These are phyloP conservation scores for Termitomyces sp. DNA, from an alignment of 768 basidiomycete species.

Conservation along the genomic window DNA sequence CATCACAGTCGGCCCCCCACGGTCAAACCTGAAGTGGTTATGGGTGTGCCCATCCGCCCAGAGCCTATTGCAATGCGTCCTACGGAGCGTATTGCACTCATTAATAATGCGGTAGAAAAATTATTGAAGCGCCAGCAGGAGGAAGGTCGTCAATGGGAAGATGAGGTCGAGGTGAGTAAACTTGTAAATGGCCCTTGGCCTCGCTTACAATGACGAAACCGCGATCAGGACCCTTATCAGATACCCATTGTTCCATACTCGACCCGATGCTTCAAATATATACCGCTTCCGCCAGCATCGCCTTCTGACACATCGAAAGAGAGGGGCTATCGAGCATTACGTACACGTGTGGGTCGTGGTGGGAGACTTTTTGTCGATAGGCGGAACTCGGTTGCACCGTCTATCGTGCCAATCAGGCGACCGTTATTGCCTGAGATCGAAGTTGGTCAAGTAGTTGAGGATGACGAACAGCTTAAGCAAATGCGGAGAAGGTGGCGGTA, in stretches of 20 bases:
- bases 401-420: not conserved
- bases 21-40: not conserved
- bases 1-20: not conserved
- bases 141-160: slow-evolving; percentile 78
- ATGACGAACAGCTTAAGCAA: not conserved
- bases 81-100: slow-evolving; percentile 54
- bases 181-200: not conserved
- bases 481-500: not conserved
- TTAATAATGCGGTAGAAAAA: slow-evolving; percentile 56
- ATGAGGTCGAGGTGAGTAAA: slow-evolving; percentile 66
- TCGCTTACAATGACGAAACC: not conserved
- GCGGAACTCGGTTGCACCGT: slow-evolving; percentile 30
- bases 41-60: not conserved
- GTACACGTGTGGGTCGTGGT: slow-evolving; percentile 76
- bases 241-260: slow-evolving; percentile 48
- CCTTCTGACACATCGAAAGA: slow-evolving; percentile 14
- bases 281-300: not conserved
- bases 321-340: slow-evolving; percentile 40
- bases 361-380: slow-evolving; percentile 77
- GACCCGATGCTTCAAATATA: slow-evolving; percentile 59
- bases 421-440: not conserved
- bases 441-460: not conserved
- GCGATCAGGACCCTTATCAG: slow-evolving; percentile 62
- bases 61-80: slow-evolving; percentile 41
- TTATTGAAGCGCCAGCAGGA: slow-evolving; percentile 60